phyloP scores from a whole-genome alignment of 1,284 basidiomycete genomes.

The Ustilago curta region DNA sequence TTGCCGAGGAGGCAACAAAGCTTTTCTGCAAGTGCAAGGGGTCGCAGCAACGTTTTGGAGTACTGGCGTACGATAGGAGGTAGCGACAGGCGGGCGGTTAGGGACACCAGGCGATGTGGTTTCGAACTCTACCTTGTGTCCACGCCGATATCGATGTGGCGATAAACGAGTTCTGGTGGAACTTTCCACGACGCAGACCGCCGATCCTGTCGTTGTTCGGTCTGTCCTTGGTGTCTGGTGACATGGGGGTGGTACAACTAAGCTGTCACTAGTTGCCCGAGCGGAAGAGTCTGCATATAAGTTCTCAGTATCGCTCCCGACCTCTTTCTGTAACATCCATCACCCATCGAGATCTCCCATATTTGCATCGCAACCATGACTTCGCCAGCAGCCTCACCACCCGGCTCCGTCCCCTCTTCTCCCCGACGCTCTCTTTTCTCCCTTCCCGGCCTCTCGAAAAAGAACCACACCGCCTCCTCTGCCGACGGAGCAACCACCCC shows the following conservation, averaged over 20 bases:
- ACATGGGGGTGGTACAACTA: too few species aligned
- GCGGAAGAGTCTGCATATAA: slow-evolving; percentile 4
- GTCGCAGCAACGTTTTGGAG: neutral
- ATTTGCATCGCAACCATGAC: slow-evolving; percentile 20
- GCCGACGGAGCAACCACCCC: slow-evolving; percentile 38
- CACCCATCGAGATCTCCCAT: neutral
- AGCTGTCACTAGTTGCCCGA: neutral
- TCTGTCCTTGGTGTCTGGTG: too few species aligned
- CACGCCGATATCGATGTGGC: slow-evolving; percentile 7
- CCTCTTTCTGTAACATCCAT: neutral
- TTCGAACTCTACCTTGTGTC: neutral
- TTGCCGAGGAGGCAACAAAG: slow-evolving; percentile 1
- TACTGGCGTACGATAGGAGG: neutral
- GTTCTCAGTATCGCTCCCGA: neutral
- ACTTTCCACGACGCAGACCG: neutral
- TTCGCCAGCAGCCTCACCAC: slow-evolving; percentile 39
- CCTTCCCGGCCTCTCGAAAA: slow-evolving; percentile 31
- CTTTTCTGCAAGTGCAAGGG: neutral
- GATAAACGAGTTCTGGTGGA: neutral
- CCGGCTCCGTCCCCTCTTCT: slow-evolving; percentile 41
- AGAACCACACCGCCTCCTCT: slow-evolving; percentile 19
- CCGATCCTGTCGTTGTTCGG: too few species aligned
- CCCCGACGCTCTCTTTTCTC: slow-evolving; percentile 40
- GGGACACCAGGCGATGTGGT: neutral
- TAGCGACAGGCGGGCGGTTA: neutral